phyloP scores from a whole-genome alignment of 345 rosid species.

The Camelina hispida region DNA sequence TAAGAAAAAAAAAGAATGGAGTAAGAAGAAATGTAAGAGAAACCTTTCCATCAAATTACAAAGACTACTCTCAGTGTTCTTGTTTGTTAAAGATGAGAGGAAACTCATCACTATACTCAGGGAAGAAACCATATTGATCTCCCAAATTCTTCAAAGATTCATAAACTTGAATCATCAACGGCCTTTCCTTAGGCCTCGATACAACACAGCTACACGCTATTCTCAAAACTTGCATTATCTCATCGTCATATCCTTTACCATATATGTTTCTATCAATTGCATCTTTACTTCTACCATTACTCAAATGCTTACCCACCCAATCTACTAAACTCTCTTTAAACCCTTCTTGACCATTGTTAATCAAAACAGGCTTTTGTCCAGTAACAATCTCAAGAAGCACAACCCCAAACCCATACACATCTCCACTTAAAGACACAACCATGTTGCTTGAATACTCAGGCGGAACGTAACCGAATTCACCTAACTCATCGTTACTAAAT shows the following conservation, averaged over 20 bases:
- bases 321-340: conserved; percentile 67
- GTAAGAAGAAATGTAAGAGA: neutral
- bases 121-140: conserved; percentile 45
- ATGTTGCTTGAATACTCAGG: conserved; percentile 59
- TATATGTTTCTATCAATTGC: conserved; percentile 44
- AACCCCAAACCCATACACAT: conserved; percentile 62
- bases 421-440: conserved; percentile 60
- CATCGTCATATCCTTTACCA: conserved; percentile 53
- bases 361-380: conserved; percentile 52
- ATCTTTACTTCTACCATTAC: conserved; percentile 45
- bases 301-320: conserved; percentile 52
- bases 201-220: conserved; percentile 54
- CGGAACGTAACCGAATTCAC: conserved; percentile 55
- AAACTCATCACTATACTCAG: conserved; percentile 49
- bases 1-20: neutral
- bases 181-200: conserved; percentile 55
- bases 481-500: conserved; percentile 50
- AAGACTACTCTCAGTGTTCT: conserved; percentile 20
- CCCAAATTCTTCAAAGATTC: conserved; percentile 53
- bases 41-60: neutral
- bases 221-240: conserved; percentile 44
- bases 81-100: conserved; percentile 47
- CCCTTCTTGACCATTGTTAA: conserved; percentile 50
- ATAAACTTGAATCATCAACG: conserved; percentile 50
- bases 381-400: conserved; percentile 60